Evolutionary conservation across 345 rosid species (phyloP).

Genomic region (rapeseed (Brassica napus)): DNA sequence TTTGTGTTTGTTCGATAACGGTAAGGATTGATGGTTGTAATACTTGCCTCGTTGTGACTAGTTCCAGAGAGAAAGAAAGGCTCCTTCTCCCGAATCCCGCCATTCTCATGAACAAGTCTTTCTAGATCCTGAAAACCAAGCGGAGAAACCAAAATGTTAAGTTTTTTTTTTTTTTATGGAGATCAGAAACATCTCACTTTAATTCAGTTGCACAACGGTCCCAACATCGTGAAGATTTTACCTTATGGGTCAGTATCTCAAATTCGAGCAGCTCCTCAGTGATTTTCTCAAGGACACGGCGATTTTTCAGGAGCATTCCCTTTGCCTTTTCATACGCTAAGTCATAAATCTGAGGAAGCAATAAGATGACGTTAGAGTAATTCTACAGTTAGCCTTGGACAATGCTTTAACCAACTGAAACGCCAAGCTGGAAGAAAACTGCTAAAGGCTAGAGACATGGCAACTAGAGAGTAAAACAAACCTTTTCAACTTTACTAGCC

Average conservation of each 20-base stretch:
- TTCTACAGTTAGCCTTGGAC: constrained; percentile 19
- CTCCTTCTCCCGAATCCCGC: constrained; percentile 70
- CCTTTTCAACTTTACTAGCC: constrained; percentile 92
- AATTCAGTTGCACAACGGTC: constrained; percentile 1
- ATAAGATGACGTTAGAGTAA: constrained; percentile 12
- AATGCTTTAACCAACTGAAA: constrained; percentile 23
- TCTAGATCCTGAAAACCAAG: constrained; percentile 64
- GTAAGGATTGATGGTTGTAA: not conserved
- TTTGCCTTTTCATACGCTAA: constrained; percentile 77
- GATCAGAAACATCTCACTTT: constrained; percentile 18
- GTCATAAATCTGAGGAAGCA: constrained; percentile 67
- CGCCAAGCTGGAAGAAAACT: not conserved
- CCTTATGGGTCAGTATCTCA: constrained; percentile 89
- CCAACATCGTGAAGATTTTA: constrained; percentile 35
- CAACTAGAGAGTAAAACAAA: constrained; percentile 28
- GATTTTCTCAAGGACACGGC: constrained; percentile 74
- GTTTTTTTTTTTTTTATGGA: not conserved
- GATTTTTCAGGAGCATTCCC: constrained; percentile 75
- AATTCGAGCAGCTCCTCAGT: constrained; percentile 85
- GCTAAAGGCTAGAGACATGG: not conserved
- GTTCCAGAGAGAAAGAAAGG: constrained; percentile 67
- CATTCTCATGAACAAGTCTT: constrained; percentile 61
- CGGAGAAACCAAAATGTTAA: constrained; percentile 7
- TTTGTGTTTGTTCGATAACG: not conserved
- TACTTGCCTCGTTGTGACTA: constrained; percentile 54